A percentile compares a stretch with the other conserved stretches of the same genome.
Evolutionary conservation across 2,329 filamentous ascomycete species (phyloP).

Genomic region (Cladosporium austrohemisphaericum): DNA sequence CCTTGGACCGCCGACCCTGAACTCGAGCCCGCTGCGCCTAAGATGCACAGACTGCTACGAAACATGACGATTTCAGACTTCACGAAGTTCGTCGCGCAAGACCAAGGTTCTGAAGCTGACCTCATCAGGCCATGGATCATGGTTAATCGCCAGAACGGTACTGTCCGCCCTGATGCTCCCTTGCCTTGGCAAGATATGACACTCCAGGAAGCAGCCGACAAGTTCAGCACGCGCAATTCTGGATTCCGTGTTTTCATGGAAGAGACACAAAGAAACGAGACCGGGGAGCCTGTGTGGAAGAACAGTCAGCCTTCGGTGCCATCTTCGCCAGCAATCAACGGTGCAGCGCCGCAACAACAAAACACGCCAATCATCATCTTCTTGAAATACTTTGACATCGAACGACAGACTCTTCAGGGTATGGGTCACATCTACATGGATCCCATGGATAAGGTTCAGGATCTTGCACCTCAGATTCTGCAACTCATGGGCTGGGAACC

Average conservation of each 20-base stretch:
- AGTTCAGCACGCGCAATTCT: conserved; percentile 64
- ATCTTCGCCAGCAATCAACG: conserved; percentile 38
- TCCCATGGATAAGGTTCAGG: conserved; percentile 81
- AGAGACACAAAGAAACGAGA: conserved; percentile 62
- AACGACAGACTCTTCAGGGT: conserved; percentile 70
- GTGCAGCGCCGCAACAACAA: conserved; percentile 32
- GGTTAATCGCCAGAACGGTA: conserved; percentile 98
- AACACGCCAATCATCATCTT: conserved; percentile 73
- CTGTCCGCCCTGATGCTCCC: conserved; percentile 82
- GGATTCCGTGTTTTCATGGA: conserved; percentile 84
- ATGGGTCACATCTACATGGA: conserved; percentile 82
- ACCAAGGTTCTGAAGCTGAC: conserved; percentile 64
- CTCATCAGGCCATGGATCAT: conserved; percentile 87
- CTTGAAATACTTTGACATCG: conserved; percentile 84
- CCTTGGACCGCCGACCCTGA: conserved; percentile 54
- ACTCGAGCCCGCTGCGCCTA: conserved; percentile 67
- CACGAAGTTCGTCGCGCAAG: conserved; percentile 64
- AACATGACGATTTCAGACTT: conserved; percentile 75
- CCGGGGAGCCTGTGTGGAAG: conserved; percentile 71
- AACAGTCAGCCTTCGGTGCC: conserved; percentile 57
- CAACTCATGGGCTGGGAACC: conserved; percentile 83
- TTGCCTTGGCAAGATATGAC: conserved; percentile 72
- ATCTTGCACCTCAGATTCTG: conserved; percentile 72
- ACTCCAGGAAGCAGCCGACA: conserved; percentile 60
- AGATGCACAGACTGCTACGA: conserved; percentile 67